Base-by-base conservation (phyloP, 2,329 filamentous ascomycete genomes). In the Zopfia rhizophila region DNA sequence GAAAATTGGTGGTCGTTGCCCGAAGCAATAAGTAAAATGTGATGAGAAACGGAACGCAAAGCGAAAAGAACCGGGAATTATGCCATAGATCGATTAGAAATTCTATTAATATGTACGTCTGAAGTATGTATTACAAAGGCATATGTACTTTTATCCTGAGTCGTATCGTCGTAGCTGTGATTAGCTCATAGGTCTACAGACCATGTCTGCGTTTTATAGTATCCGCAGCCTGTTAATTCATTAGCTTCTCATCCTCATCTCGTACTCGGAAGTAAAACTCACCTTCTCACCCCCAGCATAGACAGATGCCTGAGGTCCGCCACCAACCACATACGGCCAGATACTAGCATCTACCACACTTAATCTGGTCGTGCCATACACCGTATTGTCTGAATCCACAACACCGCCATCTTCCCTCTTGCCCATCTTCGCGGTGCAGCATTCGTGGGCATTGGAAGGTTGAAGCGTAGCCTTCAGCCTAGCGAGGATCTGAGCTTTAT, bases 321-420 rank as follows among this genome's bases (percentile, higher is more conserved):
- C 46, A 8, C 41, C 45, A 12, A 49, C 44, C 21, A 59, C 37
- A 43, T 56, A 23, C 14, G 60, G 61, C 50, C 51, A 58, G 10
- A 57, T 45, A 39, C 61, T 63, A 11, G 51, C 55, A 45, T 67
- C 63, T 8, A 62, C 55, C 7, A 67, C 60, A 8, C 63, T 53
- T 28, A 67, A 12, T 14, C 49, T 42, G 18, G 38, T 17, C 2
- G 50, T 39, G 7, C 63, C 63, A 31, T 58, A 54, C n/a, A 66
- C 60, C 25, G 21, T 48, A 14, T 55, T 49, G 3, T 45, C 14
- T 3, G 29, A 11, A 36, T 55, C 61, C 3, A 63, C 59, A 8
- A 61, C 56, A 10, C 59, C 57, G 6, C 59, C 57, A 18, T 57
- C 28, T 14, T 48, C 49, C 21, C 30, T 38, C 17, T 19, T 25